phyloP scores from a whole-genome alignment of 768 basidiomycete species.

The Suillus subluteus region DNA sequence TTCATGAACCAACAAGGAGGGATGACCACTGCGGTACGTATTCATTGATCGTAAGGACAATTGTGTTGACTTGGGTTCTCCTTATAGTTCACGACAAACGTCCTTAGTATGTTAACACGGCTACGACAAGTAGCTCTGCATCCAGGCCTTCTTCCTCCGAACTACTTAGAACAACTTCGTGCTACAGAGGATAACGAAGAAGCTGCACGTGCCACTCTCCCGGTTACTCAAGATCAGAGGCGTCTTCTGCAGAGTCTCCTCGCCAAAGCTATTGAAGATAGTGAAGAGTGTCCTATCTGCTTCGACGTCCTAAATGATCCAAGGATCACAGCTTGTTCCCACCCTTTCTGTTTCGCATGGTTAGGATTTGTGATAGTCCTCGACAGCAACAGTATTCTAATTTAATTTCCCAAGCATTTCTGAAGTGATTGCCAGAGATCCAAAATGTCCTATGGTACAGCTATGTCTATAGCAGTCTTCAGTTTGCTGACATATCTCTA shows the following conservation, averaged over 20 bases:
- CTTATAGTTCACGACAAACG: slow-evolving; percentile 63
- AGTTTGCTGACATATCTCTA: slow-evolving; percentile 30
- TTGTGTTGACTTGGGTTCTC: slow-evolving; percentile 13
- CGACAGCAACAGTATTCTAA: slow-evolving; percentile 9
- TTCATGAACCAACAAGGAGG: slow-evolving; percentile 47
- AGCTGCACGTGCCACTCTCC: slow-evolving; percentile 28
- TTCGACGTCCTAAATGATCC: slow-evolving; percentile 63
- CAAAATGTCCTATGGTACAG: slow-evolving; percentile 81
- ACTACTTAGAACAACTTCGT: slow-evolving; percentile 70
- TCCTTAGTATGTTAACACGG: slow-evolving; percentile 83
- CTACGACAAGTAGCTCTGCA: slow-evolving; percentile 83
- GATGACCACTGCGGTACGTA: slow-evolving; percentile 45
- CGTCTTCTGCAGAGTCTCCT: slow-evolving; percentile 59
- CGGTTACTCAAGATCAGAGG: slow-evolving; percentile 58
- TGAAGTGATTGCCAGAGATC: slow-evolving; percentile 69
- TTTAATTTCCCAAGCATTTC: slow-evolving; percentile 51
- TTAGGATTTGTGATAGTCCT: slow-evolving; percentile 31
- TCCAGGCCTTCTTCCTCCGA: slow-evolving; percentile 70
- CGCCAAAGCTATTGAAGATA: slow-evolving; percentile 74
- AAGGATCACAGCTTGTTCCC: slow-evolving; percentile 73
- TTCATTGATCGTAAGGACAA: background rate
- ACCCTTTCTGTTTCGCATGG: slow-evolving; percentile 76
- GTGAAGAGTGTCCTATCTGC: slow-evolving; percentile 83
- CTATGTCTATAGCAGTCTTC: background rate
- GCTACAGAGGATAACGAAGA: slow-evolving; percentile 30